Conservation (phyloP, 2,329 filamentous ascomycete genomes). For the Fonsecaea erecta region DNA sequence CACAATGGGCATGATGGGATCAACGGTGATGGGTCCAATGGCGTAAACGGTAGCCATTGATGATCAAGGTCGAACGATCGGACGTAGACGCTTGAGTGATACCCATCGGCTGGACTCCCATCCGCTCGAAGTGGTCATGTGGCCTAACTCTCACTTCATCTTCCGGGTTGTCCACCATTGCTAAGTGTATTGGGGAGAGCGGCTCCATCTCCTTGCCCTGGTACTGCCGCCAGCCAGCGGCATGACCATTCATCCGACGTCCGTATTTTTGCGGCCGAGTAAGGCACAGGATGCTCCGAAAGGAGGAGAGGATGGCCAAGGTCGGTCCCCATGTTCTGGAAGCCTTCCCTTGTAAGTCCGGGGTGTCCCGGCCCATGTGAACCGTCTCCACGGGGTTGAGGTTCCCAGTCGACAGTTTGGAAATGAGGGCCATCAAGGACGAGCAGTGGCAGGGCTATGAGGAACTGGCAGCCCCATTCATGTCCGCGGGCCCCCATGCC, state of each 20-base stretch:
- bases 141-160: neutral
- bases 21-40: constrained; percentile 15
- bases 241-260: neutral
- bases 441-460: neutral
- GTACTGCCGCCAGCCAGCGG: neutral
- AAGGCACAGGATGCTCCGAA: neutral
- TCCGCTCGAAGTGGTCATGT: too few species aligned
- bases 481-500: neutral
- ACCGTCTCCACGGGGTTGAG: too few species aligned
- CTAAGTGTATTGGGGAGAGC: neutral
- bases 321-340: neutral
- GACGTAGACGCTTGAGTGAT: neutral
- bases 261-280: neutral
- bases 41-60: constrained; percentile 4
- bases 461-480: neutral
- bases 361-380: neutral
- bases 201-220: neutral
- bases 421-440: too few species aligned
- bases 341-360: neutral
- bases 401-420: neutral
- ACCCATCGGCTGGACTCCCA: too few species aligned
- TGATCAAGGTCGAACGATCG: neutral
- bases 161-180: neutral
- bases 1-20: constrained; percentile 2
- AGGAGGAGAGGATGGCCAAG: neutral